These are phyloP conservation scores for Breviolum minutum DNA, from an alignment of 73 alveolate genomes.

Conservation along the genomic window DNA sequence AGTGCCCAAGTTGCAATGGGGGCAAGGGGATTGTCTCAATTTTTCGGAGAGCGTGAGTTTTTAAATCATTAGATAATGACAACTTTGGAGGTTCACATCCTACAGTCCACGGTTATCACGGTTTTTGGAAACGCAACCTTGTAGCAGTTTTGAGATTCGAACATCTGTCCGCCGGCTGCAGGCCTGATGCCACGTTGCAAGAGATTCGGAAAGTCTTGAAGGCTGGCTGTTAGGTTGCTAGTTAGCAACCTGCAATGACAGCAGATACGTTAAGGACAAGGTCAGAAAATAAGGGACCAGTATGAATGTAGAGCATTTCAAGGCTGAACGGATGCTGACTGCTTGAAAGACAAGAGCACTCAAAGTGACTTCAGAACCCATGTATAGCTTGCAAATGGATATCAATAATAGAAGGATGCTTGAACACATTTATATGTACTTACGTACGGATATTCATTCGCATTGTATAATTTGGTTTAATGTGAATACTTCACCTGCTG, in stretches of 20 bases:
- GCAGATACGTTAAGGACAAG: too few relatives aligned
- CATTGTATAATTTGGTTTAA: background rate
- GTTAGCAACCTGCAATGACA: background rate
- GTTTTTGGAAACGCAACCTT: too few relatives aligned
- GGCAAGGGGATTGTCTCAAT: background rate
- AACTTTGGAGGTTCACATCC: background rate
- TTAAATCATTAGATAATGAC: background rate
- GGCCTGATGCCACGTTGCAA: constrained; percentile 53
- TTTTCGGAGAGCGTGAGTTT: background rate
- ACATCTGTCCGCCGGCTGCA: background rate
- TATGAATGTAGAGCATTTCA: too few relatives aligned
- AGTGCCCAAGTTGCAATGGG: background rate
- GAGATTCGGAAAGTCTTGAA: constrained; percentile 78
- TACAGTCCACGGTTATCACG: too few relatives aligned
- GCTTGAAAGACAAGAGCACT: too few relatives aligned
- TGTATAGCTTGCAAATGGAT: background rate
- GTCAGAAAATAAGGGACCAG: too few relatives aligned
- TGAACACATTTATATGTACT: background rate
- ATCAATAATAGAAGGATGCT: too few relatives aligned
- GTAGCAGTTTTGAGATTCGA: too few relatives aligned
- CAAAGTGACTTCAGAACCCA: background rate
- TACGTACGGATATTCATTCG: background rate
- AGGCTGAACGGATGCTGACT: background rate
- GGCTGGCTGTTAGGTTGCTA: background rate
- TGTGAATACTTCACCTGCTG: background rate